Base-by-base conservation (phyloP, 2,329 filamentous ascomycete genomes). In the Monosporascus sp. region DNA sequence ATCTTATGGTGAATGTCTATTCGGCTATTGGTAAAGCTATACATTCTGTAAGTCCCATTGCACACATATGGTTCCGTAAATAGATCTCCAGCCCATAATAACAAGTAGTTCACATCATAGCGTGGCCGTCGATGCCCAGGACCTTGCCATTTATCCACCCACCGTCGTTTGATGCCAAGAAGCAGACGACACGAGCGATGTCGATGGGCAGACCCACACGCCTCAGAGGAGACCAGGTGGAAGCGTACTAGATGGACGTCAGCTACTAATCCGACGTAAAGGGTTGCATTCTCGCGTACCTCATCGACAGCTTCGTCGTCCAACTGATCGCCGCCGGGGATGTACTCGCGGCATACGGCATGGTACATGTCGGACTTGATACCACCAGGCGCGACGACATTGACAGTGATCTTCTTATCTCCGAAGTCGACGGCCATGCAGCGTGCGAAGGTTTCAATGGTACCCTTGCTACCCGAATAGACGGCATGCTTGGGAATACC, bases 381-480 rank as follows among this genome's bases (percentile, higher is more conserved):
- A 16, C 83, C 84, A 52, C 84, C 85, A 0, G 85, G 85, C 0
- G 85, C 85, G 35, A 87, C 77, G 45, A 80, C 82, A 64, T 87
- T 87, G 68, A 87, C 83, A 0, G 84, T 86, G 66, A 87, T 85
- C 52, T 82, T 81, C 63, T 84, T 79, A 73, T 86, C 80, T 51
- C 86, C 82, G 60, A 81, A 84, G 74, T 88, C 85, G 47, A 84
- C 85, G 5, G 88, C 85, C 72, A 91, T 87, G 62, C 81, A 84
- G 68, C 88, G 86, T 60, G 88, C 86, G 70, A 91, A 89, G 11
- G 86, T 86, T 71, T 90, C 88, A 56, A 91, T 85, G 38, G 88
- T 84, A 62, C 86, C 88, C 77, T 91, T 91, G 69, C 78, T 84
- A 16, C 83, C 87, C 22, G 87, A 87, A 77, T 91, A 91, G 48